These are phyloP conservation scores for Cytidiella melzeri DNA, from an alignment of 768 basidiomycete species.

Conservation along the genomic window DNA sequence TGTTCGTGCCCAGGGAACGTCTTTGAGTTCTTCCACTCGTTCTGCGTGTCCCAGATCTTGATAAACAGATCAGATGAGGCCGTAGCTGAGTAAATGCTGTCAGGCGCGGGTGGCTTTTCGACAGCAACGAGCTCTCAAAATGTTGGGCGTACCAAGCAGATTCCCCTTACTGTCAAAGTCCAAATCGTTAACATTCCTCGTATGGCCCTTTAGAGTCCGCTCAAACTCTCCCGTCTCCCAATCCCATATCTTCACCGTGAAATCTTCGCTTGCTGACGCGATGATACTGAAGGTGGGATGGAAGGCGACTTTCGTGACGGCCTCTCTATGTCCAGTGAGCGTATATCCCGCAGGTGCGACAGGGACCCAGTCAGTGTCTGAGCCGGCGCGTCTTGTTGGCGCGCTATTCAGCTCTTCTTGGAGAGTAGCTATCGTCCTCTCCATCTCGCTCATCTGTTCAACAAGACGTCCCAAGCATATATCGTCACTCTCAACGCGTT, in stretches of 20 bases:
- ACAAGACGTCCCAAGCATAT: neutral
- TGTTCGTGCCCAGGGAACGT: slow-evolving; percentile 90
- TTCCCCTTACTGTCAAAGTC: slow-evolving; percentile 87
- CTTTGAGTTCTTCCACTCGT: slow-evolving; percentile 86
- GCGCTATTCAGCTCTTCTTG: slow-evolving; percentile 62
- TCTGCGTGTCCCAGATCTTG: slow-evolving; percentile 87
- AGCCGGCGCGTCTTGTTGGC: slow-evolving; percentile 47
- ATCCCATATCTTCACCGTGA: slow-evolving; percentile 91
- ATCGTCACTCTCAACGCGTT: neutral
- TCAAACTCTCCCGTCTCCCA: slow-evolving; percentile 96
- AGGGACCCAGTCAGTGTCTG: slow-evolving; percentile 83
- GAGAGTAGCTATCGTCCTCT: slow-evolving; percentile 71
- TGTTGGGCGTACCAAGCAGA: slow-evolving; percentile 71
- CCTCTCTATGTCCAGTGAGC: slow-evolving; percentile 68
- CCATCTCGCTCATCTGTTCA: slow-evolving; percentile 87
- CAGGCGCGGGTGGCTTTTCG: neutral
- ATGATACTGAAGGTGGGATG: slow-evolving; percentile 81
- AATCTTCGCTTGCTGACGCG: slow-evolving; percentile 83
- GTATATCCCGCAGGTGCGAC: slow-evolving; percentile 78
- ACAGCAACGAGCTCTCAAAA: too few species aligned
- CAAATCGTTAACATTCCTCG: slow-evolving; percentile 80
- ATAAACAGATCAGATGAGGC: slow-evolving; percentile 86
- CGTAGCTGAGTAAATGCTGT: slow-evolving; percentile 35
- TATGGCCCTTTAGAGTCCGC: slow-evolving; percentile 87
- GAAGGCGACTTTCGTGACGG: slow-evolving; percentile 75